Evolutionary conservation across 2,329 filamentous ascomycete species (phyloP).

Genomic region (Ophioceras dolichostomum): DNA sequence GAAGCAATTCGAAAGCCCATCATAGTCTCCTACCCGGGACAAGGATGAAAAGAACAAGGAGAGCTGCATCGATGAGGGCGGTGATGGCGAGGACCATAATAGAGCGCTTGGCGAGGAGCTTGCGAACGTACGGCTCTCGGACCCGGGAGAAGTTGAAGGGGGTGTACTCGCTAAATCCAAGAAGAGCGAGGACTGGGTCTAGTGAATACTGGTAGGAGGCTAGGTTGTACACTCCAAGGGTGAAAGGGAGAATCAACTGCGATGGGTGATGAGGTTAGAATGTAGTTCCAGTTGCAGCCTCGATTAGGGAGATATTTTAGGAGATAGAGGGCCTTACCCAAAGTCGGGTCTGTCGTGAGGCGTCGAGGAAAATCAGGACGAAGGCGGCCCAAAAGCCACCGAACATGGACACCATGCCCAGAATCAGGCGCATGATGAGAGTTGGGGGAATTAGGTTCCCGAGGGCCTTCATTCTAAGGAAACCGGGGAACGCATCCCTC

Average conservation of each 20-base stretch:
- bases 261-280: background rate
- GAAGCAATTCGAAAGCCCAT: constrained; percentile 6
- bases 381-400: constrained; percentile 91
- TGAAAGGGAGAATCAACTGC: constrained; percentile 73
- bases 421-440: constrained; percentile 70
- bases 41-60: constrained; percentile 85
- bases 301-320: too few species aligned
- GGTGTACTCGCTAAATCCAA: constrained; percentile 93
- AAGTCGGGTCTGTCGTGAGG: constrained; percentile 58
- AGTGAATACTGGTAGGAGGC: constrained; percentile 92
- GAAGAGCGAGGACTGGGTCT: constrained; percentile 77
- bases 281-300: background rate
- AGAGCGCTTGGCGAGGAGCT: constrained; percentile 72
- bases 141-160: constrained; percentile 85
- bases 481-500: constrained; percentile 95
- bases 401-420: constrained; percentile 80
- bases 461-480: constrained; percentile 85
- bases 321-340: too few species aligned
- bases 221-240: constrained; percentile 77
- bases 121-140: constrained; percentile 81
- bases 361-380: constrained; percentile 81
- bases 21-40: constrained; percentile 79
- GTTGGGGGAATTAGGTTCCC: constrained; percentile 92
- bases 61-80: constrained; percentile 61
- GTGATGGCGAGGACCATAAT: constrained; percentile 70